Evolutionary conservation across 1,139 yeast genomes (phyloP).

Genomic region (Ogataea hybrid): DNA sequence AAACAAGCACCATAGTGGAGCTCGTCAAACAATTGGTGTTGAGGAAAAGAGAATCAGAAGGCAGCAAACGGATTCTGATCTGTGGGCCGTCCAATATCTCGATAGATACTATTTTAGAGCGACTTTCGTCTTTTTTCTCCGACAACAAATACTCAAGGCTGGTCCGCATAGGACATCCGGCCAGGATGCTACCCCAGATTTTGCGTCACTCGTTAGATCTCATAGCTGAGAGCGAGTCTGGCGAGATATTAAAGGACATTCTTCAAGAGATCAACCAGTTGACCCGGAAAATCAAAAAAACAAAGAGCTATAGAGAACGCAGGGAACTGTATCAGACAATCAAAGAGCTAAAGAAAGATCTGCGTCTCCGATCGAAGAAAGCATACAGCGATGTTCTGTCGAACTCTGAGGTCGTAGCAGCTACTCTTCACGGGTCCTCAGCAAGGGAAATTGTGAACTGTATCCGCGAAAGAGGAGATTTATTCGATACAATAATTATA

Average conservation of each 20-base stretch:
- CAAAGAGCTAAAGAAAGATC: too few species aligned
- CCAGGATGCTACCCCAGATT: conserved; percentile 65
- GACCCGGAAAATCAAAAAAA: conserved; percentile 58
- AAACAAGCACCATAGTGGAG: conserved; percentile 86
- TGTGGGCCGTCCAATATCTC: conserved; percentile 98
- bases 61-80: conserved; percentile 61
- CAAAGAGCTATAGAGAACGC: conserved; percentile 55
- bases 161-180: conserved; percentile 91
- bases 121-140: conserved; percentile 44
- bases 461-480: too few species aligned
- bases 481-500: too few species aligned
- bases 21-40: conserved; percentile 69
- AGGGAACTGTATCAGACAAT: too few species aligned
- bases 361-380: too few species aligned
- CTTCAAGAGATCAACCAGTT: conserved; percentile 66
- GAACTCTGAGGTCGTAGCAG: too few species aligned
- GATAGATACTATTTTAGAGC: conserved; percentile 85
- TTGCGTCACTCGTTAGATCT: conserved; percentile 76
- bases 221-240: conserved; percentile 58
- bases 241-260: conserved; percentile 65
- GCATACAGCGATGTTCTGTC: too few species aligned
- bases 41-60: conserved; percentile 24
- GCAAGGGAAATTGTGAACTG: too few species aligned
- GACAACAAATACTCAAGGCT: conserved; percentile 45
- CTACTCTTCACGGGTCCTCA: too few species aligned